A percentile compares a stretch with the other conserved stretches of the same genome.
phyloP scores from a whole-genome alignment of 2,329 filamentous ascomycete genomes.

The Zymoseptoria tritici region DNA sequence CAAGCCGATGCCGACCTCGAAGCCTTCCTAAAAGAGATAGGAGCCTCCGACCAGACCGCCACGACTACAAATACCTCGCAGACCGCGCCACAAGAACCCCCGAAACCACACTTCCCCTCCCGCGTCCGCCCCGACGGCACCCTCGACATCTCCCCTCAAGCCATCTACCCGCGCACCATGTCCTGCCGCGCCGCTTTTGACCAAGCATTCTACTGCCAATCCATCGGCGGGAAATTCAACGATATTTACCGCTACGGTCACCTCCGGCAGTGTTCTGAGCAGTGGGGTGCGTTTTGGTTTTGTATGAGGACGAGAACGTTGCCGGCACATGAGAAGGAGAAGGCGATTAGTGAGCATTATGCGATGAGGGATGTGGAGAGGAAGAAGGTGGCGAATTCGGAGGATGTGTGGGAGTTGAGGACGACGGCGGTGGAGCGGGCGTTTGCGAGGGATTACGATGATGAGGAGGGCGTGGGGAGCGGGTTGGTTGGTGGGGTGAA shows the following conservation, averaged over 20 bases:
- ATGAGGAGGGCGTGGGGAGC: conserved; percentile 12
- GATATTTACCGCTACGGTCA: conserved; percentile 81
- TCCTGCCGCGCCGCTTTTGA: conserved; percentile 89
- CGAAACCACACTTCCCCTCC: conserved; percentile 12
- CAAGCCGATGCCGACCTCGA: conserved; percentile 49
- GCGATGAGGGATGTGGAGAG: conserved; percentile 54
- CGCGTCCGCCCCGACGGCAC: conserved; percentile 23
- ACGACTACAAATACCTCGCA: conserved; percentile 15
- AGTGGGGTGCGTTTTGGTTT: conserved; percentile 95
- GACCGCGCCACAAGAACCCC: conserved; percentile 2
- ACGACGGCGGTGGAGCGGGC: conserved; percentile 51
- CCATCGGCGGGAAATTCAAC: conserved; percentile 82
- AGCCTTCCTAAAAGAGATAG: conserved; percentile 45
- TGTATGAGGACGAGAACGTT: conserved; percentile 79
- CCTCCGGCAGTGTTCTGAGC: conserved; percentile 68
- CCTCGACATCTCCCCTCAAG: conserved; percentile 45
- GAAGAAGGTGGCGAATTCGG: conserved; percentile 66
- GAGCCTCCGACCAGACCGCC: conserved; percentile 17
- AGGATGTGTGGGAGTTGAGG: conserved; percentile 82
- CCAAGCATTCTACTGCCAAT: conserved; percentile 87
- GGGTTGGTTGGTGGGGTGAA: conserved; percentile 4
- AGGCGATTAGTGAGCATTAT: conserved; percentile 59
- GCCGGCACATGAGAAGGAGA: conserved; percentile 51
- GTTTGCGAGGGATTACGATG: conserved; percentile 33
- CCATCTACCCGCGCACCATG: conserved; percentile 72